Conservation (phyloP, 257 asterid genomes). For the Primulina eburnea region DNA sequence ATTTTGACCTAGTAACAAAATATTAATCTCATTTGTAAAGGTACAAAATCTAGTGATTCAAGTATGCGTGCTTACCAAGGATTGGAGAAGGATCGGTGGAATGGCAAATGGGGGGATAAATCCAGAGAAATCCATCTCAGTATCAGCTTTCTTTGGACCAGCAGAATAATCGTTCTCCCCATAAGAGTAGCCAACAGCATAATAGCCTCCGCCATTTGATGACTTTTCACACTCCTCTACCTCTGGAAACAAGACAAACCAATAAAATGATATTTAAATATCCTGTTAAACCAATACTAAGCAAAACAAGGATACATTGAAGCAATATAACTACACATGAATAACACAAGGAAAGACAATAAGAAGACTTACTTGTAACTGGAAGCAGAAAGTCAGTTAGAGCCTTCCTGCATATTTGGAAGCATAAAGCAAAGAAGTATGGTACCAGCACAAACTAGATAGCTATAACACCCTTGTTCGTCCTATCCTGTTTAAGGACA, state of each 20-base stretch:
- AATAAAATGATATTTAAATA: not conserved
- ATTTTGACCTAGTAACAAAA: conserved; percentile 41
- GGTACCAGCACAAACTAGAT: conserved; percentile 41
- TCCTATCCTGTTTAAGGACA: conserved; percentile 37
- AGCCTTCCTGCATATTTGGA: conserved; percentile 52
- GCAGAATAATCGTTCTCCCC: conserved; percentile 45
- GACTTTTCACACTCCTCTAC: conserved; percentile 50
- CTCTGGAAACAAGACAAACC: conserved; percentile 37
- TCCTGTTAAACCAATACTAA: conserved; percentile 1
- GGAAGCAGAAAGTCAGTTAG: conserved; percentile 41
- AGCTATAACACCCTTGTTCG: conserved; percentile 35
- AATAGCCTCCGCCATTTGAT: conserved; percentile 37
- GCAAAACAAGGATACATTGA: conserved; percentile 6
- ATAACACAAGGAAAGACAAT: conserved; percentile 13
- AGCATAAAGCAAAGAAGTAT: conserved; percentile 40
- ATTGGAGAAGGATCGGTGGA: conserved; percentile 55
- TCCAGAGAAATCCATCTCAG: conserved; percentile 46
- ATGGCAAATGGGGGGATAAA: conserved; percentile 68
- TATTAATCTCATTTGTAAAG: conserved; percentile 27
- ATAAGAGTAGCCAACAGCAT: conserved; percentile 66
- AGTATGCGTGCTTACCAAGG: conserved; percentile 69
- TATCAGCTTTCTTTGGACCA: conserved; percentile 45
- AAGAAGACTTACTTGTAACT: conserved; percentile 51
- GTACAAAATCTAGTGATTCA: conserved; percentile 15
- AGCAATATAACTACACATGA: not conserved